Percentiles rank a stretch among this genome's conserved stretches.
Evolutionary conservation across 2,329 filamentous ascomycete genomes (phyloP).

Genomic region (Talaromyces sp.): DNA sequence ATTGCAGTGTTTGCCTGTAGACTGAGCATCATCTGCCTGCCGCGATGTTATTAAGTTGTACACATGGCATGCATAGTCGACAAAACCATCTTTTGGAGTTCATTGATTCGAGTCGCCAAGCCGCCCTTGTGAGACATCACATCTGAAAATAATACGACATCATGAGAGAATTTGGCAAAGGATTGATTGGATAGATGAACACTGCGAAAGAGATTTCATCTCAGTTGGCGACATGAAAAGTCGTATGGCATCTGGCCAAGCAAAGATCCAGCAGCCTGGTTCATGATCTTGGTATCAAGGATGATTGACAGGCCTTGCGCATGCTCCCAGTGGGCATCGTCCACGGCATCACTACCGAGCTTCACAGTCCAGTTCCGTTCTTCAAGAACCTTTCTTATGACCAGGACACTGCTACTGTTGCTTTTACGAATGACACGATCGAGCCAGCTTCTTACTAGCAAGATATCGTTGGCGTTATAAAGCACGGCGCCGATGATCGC

Average conservation of each 20-base stretch:
- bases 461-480: not conserved
- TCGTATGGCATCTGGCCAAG: not conserved
- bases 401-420: constrained; percentile 2
- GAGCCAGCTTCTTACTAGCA: constrained; percentile 11
- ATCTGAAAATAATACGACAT: not conserved
- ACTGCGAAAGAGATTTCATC: not conserved
- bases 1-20: constrained; percentile 1
- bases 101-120: not conserved
- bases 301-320: constrained; percentile 7
- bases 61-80: not conserved
- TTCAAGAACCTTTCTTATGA: constrained; percentile 14
- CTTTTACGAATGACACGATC: constrained; percentile 13
- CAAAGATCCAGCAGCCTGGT: not conserved
- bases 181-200: not conserved
- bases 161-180: not conserved
- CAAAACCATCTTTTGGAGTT: not conserved
- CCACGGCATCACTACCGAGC: not conserved
- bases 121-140: not conserved
- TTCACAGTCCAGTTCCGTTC: constrained; percentile 2
- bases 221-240: not conserved
- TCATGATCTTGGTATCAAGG: constrained; percentile 12
- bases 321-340: not conserved
- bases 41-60: not conserved
- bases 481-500: constrained; percentile 14
- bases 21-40: not conserved